Conservation (phyloP, 2,329 filamentous ascomycete genomes). For the Coniochaeta prunicola region DNA sequence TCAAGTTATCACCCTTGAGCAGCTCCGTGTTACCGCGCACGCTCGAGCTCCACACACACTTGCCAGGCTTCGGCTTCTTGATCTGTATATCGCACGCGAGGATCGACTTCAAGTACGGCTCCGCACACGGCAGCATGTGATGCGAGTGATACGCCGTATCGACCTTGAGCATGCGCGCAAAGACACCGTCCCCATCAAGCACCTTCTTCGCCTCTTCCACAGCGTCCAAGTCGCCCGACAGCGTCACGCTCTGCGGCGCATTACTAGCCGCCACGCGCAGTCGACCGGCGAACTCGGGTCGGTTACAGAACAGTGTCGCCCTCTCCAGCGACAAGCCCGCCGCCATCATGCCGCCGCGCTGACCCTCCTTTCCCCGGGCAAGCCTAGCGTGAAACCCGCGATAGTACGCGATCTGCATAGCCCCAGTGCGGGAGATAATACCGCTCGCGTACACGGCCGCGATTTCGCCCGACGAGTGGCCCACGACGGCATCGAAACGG, state of each 20-base stretch:
- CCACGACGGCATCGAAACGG: slow-evolving; percentile 27
- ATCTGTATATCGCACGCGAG: no score
- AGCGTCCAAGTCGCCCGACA: slow-evolving; percentile 26
- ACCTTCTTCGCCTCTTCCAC: slow-evolving; percentile 15
- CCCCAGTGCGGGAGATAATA: slow-evolving; percentile 27
- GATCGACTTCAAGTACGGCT: no score
- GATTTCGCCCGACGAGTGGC: slow-evolving; percentile 42
- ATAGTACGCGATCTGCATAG: slow-evolving; percentile 32
- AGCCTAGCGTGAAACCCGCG: slow-evolving; percentile 8
- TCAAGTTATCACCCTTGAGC: background rate
- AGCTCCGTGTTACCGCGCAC: slow-evolving; percentile 16
- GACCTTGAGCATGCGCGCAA: slow-evolving; percentile 28
- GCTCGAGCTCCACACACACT: slow-evolving; percentile 35
- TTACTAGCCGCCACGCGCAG: slow-evolving; percentile 23
- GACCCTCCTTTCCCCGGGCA: slow-evolving; percentile 4
- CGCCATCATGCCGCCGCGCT: slow-evolving; percentile 38
- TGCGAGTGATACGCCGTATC: slow-evolving; percentile 42
- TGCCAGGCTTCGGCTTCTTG: slow-evolving; percentile 16
- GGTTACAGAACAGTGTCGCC: no score
- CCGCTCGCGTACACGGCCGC: slow-evolving; percentile 38
- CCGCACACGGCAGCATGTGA: no score
- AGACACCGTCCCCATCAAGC: slow-evolving; percentile 17
- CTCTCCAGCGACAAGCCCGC: slow-evolving; percentile 25
- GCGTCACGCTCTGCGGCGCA: slow-evolving; percentile 21
- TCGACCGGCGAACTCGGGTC: slow-evolving; percentile 14